Evolutionary conservation across 2,329 filamentous ascomycete genomes (phyloP).

Genomic region (Colletotrichum horii): DNA sequence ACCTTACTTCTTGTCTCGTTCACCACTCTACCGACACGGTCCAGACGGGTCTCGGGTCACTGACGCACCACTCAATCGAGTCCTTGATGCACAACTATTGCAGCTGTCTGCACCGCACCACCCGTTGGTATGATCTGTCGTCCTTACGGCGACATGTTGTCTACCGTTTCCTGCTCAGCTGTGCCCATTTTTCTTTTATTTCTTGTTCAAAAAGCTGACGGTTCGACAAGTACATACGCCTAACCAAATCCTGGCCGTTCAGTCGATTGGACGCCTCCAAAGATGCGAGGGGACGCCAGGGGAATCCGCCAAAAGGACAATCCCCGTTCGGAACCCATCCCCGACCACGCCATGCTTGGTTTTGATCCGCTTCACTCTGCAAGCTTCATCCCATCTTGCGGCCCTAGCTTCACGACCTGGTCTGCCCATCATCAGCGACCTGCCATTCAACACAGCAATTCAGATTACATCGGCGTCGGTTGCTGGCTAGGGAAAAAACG

Average conservation of each 20-base stretch:
- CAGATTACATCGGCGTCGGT: background rate
- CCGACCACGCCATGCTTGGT: slow-evolving; percentile 10
- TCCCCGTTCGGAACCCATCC: slow-evolving; percentile 19
- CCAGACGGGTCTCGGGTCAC: background rate
- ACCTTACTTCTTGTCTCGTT: background rate
- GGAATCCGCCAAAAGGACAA: slow-evolving; percentile 3
- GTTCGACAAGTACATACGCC: background rate
- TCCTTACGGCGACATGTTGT: background rate
- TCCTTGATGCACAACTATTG: background rate
- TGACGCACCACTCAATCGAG: background rate
- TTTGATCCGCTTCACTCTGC: slow-evolving; percentile 7
- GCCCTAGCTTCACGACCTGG: background rate
- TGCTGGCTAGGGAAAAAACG: background rate
- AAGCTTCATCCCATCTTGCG: slow-evolving; percentile 20
- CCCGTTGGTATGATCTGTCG: background rate
- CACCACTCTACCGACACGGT: background rate
- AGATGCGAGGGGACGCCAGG: slow-evolving; percentile 9
- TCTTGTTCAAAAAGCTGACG: background rate
- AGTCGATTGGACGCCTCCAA: slow-evolving; percentile 3
- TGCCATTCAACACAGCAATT: background rate
- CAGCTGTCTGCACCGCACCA: background rate
- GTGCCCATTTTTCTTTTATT: background rate
- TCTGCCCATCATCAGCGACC: background rate
- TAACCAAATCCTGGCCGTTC: background rate
- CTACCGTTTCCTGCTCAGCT: background rate